These are phyloP conservation scores for Fusarium foetens DNA, from an alignment of 2,329 filamentous ascomycete species.

Conservation along the genomic window DNA sequence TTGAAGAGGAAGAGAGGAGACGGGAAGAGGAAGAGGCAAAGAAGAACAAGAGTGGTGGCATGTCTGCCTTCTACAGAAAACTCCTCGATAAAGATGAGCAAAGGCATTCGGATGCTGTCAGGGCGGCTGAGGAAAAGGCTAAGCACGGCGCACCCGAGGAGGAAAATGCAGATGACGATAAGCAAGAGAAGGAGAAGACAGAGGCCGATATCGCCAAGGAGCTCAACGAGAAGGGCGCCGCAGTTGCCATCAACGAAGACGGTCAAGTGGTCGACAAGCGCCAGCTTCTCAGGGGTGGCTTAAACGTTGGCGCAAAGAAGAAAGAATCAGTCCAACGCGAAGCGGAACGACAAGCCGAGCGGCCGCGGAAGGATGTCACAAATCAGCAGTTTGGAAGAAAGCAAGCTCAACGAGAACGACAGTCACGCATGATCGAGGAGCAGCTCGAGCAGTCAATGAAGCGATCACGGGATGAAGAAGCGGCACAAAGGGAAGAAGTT, in stretches of 20 bases:
- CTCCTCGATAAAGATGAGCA: conserved; percentile 77
- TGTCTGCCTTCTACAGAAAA: conserved; percentile 82
- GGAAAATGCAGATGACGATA: conserved; percentile 56
- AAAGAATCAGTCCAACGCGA: conserved; percentile 55
- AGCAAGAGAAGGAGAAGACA: conserved; percentile 65
- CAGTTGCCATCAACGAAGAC: conserved; percentile 80
- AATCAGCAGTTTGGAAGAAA: conserved; percentile 61
- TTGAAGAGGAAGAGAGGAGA: conserved; percentile 77
- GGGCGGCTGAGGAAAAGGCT: conserved; percentile 68
- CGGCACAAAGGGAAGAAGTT: conserved; percentile 70
- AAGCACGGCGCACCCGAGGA: conserved; percentile 52
- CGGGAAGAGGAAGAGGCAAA: conserved; percentile 72
- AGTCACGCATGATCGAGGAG: conserved; percentile 81
- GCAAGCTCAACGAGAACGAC: conserved; percentile 77
- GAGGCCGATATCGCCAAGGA: conserved; percentile 74
- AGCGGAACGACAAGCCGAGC: conserved; percentile 40
- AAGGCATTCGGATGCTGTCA: conserved; percentile 74
- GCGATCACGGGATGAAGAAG: conserved; percentile 73
- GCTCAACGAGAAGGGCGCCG: conserved; percentile 69
- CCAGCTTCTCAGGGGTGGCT: conserved; percentile 78
- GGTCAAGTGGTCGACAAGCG: conserved; percentile 86
- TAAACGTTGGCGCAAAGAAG: conserved; percentile 76
- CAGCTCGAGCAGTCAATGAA: conserved; percentile 80
- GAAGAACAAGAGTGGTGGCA: conserved; percentile 72
- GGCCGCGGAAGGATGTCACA: conserved; percentile 52